Evolutionary conservation across 164 flowering plant species (phyloP).

Genomic region (Aristolochia fimbriata): DNA sequence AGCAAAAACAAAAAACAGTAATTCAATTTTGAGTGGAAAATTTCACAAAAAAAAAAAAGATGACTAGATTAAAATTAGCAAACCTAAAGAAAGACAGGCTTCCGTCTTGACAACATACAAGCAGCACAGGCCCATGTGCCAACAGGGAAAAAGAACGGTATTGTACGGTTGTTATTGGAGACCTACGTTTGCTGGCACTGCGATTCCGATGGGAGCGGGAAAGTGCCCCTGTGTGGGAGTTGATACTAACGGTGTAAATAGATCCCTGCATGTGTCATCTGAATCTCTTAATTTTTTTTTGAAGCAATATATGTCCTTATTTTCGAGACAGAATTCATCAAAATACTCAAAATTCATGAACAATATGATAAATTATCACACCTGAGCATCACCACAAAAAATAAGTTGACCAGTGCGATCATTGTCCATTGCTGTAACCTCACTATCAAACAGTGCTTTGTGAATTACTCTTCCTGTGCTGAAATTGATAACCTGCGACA

Average conservation of each 20-base stretch:
- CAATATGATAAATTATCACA: conserved; percentile 9
- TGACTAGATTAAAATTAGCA: not conserved
- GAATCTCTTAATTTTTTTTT: not conserved
- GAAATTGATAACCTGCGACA: conserved; percentile 76
- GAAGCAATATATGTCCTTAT: not conserved
- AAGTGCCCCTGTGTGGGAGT: conserved; percentile 64
- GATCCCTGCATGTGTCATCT: conserved; percentile 43
- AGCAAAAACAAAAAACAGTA: conserved; percentile 2
- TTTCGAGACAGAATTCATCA: not conserved
- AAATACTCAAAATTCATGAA: not conserved
- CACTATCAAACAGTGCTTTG: conserved; percentile 45
- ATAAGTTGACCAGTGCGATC: conserved; percentile 95
- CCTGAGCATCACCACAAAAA: conserved; percentile 91
- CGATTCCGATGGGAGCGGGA: conserved; percentile 66
- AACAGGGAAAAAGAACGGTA: conserved; percentile 90
- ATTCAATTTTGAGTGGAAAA: conserved; percentile 1
- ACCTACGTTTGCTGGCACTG: conserved; percentile 43
- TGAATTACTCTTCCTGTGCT: conserved; percentile 78
- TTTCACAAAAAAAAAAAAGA: not conserved
- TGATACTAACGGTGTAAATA: conserved; percentile 58
- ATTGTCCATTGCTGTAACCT: conserved; percentile 78
- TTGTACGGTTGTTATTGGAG: conserved; percentile 78
- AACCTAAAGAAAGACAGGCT: conserved; percentile 82
- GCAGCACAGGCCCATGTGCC: conserved; percentile 81
- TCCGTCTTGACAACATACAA: conserved; percentile 83